Evolutionary conservation across 805 yeast genomes (phyloP).

Genomic region (Cyberlindnera galapagoensis): DNA sequence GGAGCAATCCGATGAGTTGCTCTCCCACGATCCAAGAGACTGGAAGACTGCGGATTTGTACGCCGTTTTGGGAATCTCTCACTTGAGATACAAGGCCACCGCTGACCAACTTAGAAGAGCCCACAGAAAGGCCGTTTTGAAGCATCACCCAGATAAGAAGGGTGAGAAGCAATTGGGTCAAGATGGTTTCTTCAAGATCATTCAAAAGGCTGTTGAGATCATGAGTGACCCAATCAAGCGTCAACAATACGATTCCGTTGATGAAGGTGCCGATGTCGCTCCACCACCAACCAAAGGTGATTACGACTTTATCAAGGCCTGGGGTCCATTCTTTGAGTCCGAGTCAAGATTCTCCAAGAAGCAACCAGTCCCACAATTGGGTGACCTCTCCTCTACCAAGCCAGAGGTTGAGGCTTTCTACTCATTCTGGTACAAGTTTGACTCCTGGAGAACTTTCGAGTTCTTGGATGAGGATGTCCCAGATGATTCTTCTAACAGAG

Average conservation of each 20-base stretch:
- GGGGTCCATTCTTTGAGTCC: slow-evolving; percentile 86
- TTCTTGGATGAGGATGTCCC: slow-evolving; percentile 98
- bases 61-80: slow-evolving; percentile 90
- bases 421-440: slow-evolving; percentile 87
- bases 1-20: slow-evolving; percentile 60
- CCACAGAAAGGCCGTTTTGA: slow-evolving; percentile 92
- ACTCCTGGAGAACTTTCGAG: slow-evolving; percentile 98
- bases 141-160: slow-evolving; percentile 98
- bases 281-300: slow-evolving; percentile 63
- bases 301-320: slow-evolving; percentile 84
- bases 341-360: slow-evolving; percentile 91
- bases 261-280: slow-evolving; percentile 74
- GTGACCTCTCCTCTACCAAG: slow-evolving; percentile 60
- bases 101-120: slow-evolving; percentile 93
- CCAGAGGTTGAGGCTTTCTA: slow-evolving; percentile 83
- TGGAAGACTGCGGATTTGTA: slow-evolving; percentile 97
- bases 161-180: slow-evolving; percentile 86
- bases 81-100: slow-evolving; percentile 85
- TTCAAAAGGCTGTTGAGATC: slow-evolving; percentile 93
- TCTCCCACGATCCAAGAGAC: slow-evolving; percentile 91
- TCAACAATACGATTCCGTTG: slow-evolving; percentile 94
- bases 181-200: slow-evolving; percentile 96
- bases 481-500: slow-evolving; percentile 98
- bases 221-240: slow-evolving; percentile 81
- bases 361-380: slow-evolving; percentile 83